Percentiles rank a stretch among this genome's conserved stretches.
Evolutionary conservation across 1,284 basidiomycete species (phyloP).

Genomic region (Cutaneotrichosporon cavernicola): DNA sequence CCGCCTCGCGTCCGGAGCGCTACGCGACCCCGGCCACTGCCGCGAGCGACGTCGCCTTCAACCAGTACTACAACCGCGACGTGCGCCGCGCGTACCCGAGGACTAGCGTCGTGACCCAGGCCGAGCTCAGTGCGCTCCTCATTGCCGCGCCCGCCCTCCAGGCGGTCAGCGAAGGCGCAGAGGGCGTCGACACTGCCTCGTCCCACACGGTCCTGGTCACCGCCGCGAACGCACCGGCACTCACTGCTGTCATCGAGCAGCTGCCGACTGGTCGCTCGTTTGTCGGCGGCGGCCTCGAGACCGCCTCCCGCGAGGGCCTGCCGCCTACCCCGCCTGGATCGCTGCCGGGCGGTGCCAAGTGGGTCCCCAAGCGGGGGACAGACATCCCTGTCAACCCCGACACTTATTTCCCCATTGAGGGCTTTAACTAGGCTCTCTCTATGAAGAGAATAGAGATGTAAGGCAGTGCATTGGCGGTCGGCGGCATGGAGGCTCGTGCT

Average conservation of each 20-base stretch:
- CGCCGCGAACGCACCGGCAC: constrained; percentile 55
- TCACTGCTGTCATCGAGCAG: constrained; percentile 64
- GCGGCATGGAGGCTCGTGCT: not conserved
- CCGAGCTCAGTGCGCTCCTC: constrained; percentile 74
- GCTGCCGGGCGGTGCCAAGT: constrained; percentile 57
- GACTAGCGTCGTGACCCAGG: constrained; percentile 77
- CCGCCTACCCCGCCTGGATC: constrained; percentile 66
- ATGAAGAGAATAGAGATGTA: constrained; percentile 2
- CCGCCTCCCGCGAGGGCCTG: constrained; percentile 56
- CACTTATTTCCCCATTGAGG: constrained; percentile 73
- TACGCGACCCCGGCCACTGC: constrained; percentile 84
- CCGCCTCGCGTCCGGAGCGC: constrained; percentile 78
- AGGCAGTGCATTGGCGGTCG: not conserved
- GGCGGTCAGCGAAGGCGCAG: constrained; percentile 69
- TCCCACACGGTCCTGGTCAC: constrained; percentile 34
- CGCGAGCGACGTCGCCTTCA: constrained; percentile 59
- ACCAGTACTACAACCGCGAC: constrained; percentile 85
- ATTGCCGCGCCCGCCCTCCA: constrained; percentile 76
- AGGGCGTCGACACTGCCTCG: constrained; percentile 50
- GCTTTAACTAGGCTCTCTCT: not conserved
- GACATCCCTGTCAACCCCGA: constrained; percentile 73
- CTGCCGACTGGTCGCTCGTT: constrained; percentile 62
- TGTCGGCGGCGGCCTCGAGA: constrained; percentile 62
- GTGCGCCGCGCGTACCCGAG: constrained; percentile 84
- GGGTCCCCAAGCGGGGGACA: constrained; percentile 66